Percentiles rank a stretch among this genome's conserved stretches.
phyloP scores from a whole-genome alignment of 2,329 filamentous ascomycete species.

The Arachnopeziza araneosa region DNA sequence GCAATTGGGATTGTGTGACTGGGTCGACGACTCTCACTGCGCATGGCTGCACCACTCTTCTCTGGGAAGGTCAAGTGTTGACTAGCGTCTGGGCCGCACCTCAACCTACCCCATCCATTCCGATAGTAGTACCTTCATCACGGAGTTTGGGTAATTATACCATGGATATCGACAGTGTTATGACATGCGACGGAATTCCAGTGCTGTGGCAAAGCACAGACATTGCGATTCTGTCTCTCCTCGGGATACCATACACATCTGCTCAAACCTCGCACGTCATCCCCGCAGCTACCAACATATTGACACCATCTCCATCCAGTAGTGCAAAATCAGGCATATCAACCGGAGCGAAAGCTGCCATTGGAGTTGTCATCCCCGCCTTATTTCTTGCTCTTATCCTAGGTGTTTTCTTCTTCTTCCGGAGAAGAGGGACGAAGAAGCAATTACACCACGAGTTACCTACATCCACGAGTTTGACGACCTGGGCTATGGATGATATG shows the following conservation, averaged over 20 bases:
- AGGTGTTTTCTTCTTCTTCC: conserved; percentile 28
- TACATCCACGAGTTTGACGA: not conserved
- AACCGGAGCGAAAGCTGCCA: conserved; percentile 12
- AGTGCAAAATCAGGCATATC: conserved; percentile 3
- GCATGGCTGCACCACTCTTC: conserved; percentile 4
- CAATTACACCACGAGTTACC: not conserved
- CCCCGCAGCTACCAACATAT: not conserved
- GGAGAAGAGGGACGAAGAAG: conserved; percentile 5
- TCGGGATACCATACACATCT: not conserved
- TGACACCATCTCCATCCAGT: not conserved
- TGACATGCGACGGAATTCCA: conserved; percentile 9
- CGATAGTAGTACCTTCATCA: not conserved
- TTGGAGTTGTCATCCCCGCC: conserved; percentile 31
- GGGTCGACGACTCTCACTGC: conserved; percentile 3
- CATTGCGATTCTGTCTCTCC: conserved; percentile 6
- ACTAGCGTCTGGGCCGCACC: conserved; percentile 5
- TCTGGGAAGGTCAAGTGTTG: conserved; percentile 2
- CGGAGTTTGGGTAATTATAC: not conserved
- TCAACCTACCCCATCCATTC: conserved; percentile 1
- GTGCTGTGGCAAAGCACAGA: conserved; percentile 11
- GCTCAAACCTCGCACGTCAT: not conserved
- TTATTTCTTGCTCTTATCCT: conserved; percentile 24
- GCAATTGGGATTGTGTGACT: conserved; percentile 1
- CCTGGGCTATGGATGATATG: not conserved
- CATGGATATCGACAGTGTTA: not conserved